Conservation (phyloP, 176 grass and related monocot genomes). For the Eleusine indica region DNA sequence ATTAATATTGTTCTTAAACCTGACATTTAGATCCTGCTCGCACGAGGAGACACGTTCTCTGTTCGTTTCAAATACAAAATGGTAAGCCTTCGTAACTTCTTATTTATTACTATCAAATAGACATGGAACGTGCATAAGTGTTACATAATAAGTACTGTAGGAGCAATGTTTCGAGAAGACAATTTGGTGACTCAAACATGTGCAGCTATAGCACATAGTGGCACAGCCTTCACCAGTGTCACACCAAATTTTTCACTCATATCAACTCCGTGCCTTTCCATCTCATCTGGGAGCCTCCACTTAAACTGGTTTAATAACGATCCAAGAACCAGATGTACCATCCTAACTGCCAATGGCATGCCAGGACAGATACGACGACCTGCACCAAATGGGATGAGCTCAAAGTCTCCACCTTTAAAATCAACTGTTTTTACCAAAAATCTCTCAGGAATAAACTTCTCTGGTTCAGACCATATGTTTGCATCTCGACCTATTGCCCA, state of each 20-base stretch:
- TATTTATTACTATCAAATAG: too few species aligned
- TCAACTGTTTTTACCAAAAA: slow-evolving; percentile 21
- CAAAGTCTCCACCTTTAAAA: slow-evolving; percentile 35
- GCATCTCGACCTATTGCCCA: slow-evolving; percentile 35
- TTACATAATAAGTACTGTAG: too few species aligned
- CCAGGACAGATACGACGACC: slow-evolving; percentile 51
- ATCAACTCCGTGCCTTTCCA: slow-evolving; percentile 26
- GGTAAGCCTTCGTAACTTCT: too few species aligned
- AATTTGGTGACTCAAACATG: neutral
- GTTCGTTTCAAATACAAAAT: too few species aligned
- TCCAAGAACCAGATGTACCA: slow-evolving; percentile 44
- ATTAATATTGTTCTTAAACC: too few species aligned
- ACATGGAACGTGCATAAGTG: too few species aligned
- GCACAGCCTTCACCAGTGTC: slow-evolving; percentile 9
- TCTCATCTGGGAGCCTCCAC: slow-evolving; percentile 43
- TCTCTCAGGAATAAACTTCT: slow-evolving; percentile 44
- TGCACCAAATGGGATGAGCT: slow-evolving; percentile 46
- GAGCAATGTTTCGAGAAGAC: too few species aligned
- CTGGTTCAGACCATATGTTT: slow-evolving; percentile 32
- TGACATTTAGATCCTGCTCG: too few species aligned
- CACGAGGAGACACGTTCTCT: too few species aligned
- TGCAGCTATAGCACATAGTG: slow-evolving; percentile 29
- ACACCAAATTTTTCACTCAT: slow-evolving; percentile 53
- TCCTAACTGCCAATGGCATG: slow-evolving; percentile 41
- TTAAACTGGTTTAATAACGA: slow-evolving; percentile 32